A percentile compares a stretch with the other conserved stretches of the same genome.
Evolutionary conservation across 192 early-diverging fungal genomes (phyloP).

Genomic region (Entomortierella chlamydospora): DNA sequence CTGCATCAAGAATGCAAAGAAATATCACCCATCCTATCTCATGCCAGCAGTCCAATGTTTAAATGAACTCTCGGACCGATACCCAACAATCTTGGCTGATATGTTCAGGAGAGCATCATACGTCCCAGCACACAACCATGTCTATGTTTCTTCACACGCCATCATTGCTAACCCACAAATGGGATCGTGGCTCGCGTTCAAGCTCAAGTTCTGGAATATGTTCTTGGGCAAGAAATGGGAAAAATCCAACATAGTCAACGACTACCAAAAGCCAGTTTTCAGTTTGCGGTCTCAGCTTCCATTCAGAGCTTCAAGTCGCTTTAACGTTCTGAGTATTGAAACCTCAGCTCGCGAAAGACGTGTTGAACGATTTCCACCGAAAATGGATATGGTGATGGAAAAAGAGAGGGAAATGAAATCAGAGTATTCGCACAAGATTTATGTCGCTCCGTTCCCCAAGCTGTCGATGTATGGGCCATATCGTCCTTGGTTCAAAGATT

Average conservation of each 20-base stretch:
- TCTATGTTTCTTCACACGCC: slow-evolving; percentile 45
- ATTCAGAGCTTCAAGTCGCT: slow-evolving; percentile 20
- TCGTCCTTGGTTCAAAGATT: slow-evolving; percentile 12
- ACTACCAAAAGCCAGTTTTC: slow-evolving; percentile 42
- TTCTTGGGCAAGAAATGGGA: slow-evolving; percentile 13
- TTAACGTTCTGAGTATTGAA: slow-evolving; percentile 22
- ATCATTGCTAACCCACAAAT: slow-evolving; percentile 42
- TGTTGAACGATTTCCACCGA: slow-evolving; percentile 12
- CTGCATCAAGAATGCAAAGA: slow-evolving; percentile 50
- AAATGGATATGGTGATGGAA: slow-evolving; percentile 4
- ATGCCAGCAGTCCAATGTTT: slow-evolving; percentile 52
- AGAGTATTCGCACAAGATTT: slow-evolving; percentile 37
- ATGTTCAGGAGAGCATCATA: slow-evolving; percentile 50
- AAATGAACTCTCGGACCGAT: slow-evolving; percentile 47
- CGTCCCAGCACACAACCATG: slow-evolving; percentile 39
- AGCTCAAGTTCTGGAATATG: slow-evolving; percentile 41
- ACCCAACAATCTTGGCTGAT: slow-evolving; percentile 28
- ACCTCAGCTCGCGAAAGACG: slow-evolving; percentile 28
- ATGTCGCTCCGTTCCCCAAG: slow-evolving; percentile 50
- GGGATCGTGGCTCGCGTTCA: slow-evolving; percentile 7
- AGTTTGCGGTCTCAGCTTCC: slow-evolving; percentile 44
- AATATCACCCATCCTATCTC: slow-evolving; percentile 47
- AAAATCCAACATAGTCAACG: slow-evolving; percentile 47
- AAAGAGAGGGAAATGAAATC: slow-evolving; percentile 19
- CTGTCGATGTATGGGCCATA: slow-evolving; percentile 51